Evolutionary conservation across 768 basidiomycete genomes (phyloP).

Genomic region (Nidularia pulvinata): DNA sequence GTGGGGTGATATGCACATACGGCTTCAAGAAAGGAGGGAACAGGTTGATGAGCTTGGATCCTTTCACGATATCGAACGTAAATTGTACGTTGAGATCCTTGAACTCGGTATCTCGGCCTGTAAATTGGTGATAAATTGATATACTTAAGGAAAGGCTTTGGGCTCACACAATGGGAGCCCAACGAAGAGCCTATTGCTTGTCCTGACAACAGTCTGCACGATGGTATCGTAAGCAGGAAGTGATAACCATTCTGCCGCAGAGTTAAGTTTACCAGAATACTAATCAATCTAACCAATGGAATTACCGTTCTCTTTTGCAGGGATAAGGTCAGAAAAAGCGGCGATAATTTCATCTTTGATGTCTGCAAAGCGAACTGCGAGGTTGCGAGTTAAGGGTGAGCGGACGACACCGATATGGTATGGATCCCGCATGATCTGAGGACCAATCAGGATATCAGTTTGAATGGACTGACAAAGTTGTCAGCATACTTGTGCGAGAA

Average conservation of each 20-base stretch:
- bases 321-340: conserved; percentile 30
- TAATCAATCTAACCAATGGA: background rate
- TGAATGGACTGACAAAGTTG: conserved; percentile 22
- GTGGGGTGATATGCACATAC: conserved; percentile 7
- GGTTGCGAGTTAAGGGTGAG: conserved; percentile 20
- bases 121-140: background rate
- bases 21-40: conserved; percentile 16
- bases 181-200: conserved; percentile 39
- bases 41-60: conserved; percentile 13
- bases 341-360: conserved; percentile 32
- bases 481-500: background rate
- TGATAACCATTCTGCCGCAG: conserved; percentile 31
- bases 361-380: conserved; percentile 21
- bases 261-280: background rate
- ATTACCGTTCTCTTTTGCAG: conserved; percentile 6
- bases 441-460: conserved; percentile 25
- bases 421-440: conserved; percentile 13
- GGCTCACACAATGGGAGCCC: conserved; percentile 38
- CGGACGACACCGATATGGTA: conserved; percentile 14
- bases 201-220: conserved; percentile 28
- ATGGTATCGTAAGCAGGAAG: conserved; percentile 18
- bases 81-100: conserved; percentile 15
- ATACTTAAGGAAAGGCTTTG: background rate
- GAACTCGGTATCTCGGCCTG: conserved; percentile 19
- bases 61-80: conserved; percentile 11